phyloP scores from a whole-genome alignment of 371 early-diverging fungal genomes.

The Rhizopus sp. region DNA sequence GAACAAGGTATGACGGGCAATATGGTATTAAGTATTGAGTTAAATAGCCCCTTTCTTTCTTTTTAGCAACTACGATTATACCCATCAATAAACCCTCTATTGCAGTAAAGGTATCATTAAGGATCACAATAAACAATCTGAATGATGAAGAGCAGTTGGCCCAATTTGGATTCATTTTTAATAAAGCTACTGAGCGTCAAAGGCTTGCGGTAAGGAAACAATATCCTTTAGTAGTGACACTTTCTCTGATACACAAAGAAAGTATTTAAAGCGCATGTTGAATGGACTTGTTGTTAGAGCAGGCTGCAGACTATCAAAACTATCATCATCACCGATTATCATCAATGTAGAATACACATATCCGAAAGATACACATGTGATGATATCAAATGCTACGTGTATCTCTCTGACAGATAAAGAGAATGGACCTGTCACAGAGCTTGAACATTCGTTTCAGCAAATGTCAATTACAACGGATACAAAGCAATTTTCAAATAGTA shows the following conservation, averaged over 20 bases:
- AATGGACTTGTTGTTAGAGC: constrained; percentile 11
- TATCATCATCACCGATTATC: not conserved
- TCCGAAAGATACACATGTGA: constrained; percentile 31
- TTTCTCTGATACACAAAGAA: too few relatives aligned
- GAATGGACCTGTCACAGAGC: constrained; percentile 14
- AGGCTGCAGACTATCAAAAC: constrained; percentile 5
- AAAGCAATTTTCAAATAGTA: constrained; percentile 37
- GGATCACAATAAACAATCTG: constrained; percentile 2
- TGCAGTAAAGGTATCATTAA: constrained; percentile 23
- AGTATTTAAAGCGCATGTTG: constrained; percentile 23
- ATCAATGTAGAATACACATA: constrained; percentile 30
- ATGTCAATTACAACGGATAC: constrained; percentile 6
- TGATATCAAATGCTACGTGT: constrained; percentile 14
- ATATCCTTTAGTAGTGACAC: not conserved
- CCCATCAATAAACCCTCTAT: constrained; percentile 10
- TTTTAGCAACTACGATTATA: constrained; percentile 7
- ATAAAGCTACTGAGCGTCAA: constrained; percentile 23
- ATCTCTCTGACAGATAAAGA: constrained; percentile 12
- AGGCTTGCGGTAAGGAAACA: constrained; percentile 20
- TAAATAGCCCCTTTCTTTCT: not conserved
- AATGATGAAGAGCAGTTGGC: constrained; percentile 25
- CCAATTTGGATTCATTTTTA: constrained; percentile 30
- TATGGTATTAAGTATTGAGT: not conserved
- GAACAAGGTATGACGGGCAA: not conserved
- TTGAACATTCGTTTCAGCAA: constrained; percentile 11